Evolutionary conservation across 805 yeast species (phyloP).

Genomic region (Saccharomyces kudriavzevii): DNA sequence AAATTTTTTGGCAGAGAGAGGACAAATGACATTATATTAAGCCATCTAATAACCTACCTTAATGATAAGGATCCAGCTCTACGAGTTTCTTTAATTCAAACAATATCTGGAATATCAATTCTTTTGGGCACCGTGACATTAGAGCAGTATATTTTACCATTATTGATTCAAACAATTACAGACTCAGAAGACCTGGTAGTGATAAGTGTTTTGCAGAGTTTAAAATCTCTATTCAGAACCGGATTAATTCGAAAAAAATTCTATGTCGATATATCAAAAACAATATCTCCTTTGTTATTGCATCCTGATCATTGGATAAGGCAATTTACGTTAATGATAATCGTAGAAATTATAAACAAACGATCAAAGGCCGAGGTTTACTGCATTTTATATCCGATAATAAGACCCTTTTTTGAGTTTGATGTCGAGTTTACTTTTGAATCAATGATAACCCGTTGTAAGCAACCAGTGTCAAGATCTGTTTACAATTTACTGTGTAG

Average conservation of each 20-base stretch:
- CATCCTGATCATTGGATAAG: constrained; percentile 88
- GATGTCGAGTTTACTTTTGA: constrained; percentile 69
- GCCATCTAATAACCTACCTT: constrained; percentile 84
- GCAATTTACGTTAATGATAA: constrained; percentile 53
- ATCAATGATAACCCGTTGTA: constrained; percentile 56
- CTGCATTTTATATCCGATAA: constrained; percentile 74
- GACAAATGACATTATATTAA: constrained; percentile 79
- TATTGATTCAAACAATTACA: constrained; percentile 70
- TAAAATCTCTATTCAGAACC: constrained; percentile 47
- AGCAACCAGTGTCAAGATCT: constrained; percentile 56
- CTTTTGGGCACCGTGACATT: constrained; percentile 74
- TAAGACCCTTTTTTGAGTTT: constrained; percentile 66
- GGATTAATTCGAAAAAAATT: constrained; percentile 47
- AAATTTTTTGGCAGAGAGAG: constrained; percentile 77
- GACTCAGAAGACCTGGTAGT: constrained; percentile 83
- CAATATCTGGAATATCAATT: constrained; percentile 66
- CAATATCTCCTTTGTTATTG: constrained; percentile 49
- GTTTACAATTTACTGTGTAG: constrained; percentile 54
- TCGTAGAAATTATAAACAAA: constrained; percentile 54
- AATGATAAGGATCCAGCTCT: constrained; percentile 69
- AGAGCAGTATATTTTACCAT: constrained; percentile 82
- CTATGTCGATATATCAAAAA: constrained; percentile 47
- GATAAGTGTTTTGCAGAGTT: constrained; percentile 52
- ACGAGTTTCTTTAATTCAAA: constrained; percentile 60
- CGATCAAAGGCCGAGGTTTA: constrained; percentile 70